A percentile compares a stretch with the other conserved stretches of the same genome.
Conservation (phyloP, 805 yeast species). For the Debaryomyces prosopidis region DNA sequence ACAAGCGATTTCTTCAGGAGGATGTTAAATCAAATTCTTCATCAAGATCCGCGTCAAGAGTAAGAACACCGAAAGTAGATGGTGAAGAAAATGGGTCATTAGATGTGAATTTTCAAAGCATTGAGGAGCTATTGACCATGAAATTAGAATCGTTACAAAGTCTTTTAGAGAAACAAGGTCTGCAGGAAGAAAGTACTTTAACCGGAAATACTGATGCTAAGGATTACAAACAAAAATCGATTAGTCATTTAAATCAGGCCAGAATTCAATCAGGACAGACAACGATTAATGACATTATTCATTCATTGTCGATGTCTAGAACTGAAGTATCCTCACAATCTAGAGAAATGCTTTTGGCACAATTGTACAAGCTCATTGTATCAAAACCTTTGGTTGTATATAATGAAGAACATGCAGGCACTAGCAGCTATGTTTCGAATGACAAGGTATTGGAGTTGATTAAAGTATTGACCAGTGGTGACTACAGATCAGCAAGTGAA, state of each 20-base stretch:
- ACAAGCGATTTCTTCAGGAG: conserved; percentile 8
- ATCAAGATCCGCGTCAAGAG: conserved; percentile 32
- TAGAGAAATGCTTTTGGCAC: conserved; percentile 51
- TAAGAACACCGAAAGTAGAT: conserved; percentile 35
- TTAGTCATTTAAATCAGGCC: conserved; percentile 29
- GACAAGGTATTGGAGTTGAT: conserved; percentile 34
- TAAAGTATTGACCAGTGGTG: conserved; percentile 29
- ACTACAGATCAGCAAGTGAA: conserved; percentile 41
- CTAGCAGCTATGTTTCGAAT: conserved; percentile 38
- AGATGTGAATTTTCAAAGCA: conserved; percentile 33
- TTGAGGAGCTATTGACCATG: conserved; percentile 34
- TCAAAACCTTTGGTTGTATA: conserved; percentile 37
- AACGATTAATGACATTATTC: conserved; percentile 46
- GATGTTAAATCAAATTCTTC: conserved; percentile 26
- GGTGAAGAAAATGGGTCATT: conserved; percentile 37
- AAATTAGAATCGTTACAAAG: conserved; percentile 32
- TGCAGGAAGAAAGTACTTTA: conserved; percentile 7
- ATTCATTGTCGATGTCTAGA: conserved; percentile 41
- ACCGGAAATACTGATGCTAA: conserved; percentile 9
- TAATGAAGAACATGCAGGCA: conserved; percentile 38
- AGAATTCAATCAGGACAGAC: conserved; percentile 36
- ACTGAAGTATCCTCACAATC: conserved; percentile 47
- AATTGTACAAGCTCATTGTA: conserved; percentile 48
- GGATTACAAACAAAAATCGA: conserved; percentile 28
- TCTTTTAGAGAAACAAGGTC: conserved; percentile 8